Conservation (phyloP, 2,329 filamentous ascomycete genomes). For the Hypoxylon sp. region DNA sequence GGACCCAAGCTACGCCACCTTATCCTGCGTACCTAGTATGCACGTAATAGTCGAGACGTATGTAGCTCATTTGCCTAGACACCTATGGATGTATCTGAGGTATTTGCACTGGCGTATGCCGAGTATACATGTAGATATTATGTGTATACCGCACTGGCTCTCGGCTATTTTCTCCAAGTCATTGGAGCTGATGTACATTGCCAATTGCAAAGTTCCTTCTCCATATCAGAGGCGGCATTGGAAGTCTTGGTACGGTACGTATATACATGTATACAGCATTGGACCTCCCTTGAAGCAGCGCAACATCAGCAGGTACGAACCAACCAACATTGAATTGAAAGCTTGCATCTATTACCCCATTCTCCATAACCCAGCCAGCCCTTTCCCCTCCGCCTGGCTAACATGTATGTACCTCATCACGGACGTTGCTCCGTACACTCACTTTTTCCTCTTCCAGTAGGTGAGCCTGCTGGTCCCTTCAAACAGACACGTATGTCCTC, state of each 20-base stretch:
- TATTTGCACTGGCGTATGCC: slow-evolving; percentile 2
- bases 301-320: slow-evolving; percentile 14
- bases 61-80: no score
- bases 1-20: background rate
- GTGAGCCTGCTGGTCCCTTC: slow-evolving; percentile 30
- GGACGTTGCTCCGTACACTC: slow-evolving; percentile 28
- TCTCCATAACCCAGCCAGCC: slow-evolving; percentile 11
- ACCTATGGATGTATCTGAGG: slow-evolving; percentile 5
- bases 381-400: slow-evolving; percentile 2
- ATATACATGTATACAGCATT: no score
- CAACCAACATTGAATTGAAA: slow-evolving; percentile 11
- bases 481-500: slow-evolving; percentile 27
- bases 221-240: slow-evolving; percentile 4
- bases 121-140: no score
- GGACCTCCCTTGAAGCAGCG: no score
- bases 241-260: no score
- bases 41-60: slow-evolving; percentile 30
- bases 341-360: slow-evolving; percentile 11
- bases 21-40: slow-evolving; percentile 1
- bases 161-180: slow-evolving; percentile 1
- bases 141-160: slow-evolving; percentile 7
- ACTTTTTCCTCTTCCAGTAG: slow-evolving; percentile 39
- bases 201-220: slow-evolving; percentile 2
- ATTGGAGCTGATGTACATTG: background rate
- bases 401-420: slow-evolving; percentile 16